Evolutionary conservation across 2,329 filamentous ascomycete genomes (phyloP).

Genomic region (Penicillium sp.): DNA sequence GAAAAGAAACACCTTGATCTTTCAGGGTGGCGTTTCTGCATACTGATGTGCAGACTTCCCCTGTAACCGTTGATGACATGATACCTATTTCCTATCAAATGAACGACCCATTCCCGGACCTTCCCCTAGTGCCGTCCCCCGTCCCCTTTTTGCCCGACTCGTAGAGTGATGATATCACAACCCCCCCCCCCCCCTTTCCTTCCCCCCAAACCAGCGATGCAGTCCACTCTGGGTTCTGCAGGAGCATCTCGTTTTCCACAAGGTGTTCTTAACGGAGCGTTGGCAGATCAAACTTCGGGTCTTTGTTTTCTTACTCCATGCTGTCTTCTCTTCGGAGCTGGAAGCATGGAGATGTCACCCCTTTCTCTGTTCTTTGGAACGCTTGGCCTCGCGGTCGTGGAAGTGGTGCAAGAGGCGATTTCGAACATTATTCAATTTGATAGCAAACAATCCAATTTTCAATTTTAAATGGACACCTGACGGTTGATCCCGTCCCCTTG

Average conservation of each 20-base stretch:
- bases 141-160: neutral
- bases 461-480: neutral
- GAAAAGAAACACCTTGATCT: constrained; percentile 7
- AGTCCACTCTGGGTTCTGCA: constrained; percentile 68
- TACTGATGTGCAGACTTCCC: constrained; percentile 22
- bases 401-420: constrained; percentile 17
- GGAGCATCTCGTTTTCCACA: constrained; percentile 65
- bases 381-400: constrained; percentile 16
- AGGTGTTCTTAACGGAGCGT: constrained; percentile 78
- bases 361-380: constrained; percentile 12
- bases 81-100: constrained; percentile 24
- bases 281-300: constrained; percentile 59
- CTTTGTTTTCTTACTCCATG: constrained; percentile 24
- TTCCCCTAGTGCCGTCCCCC: neutral
- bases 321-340: constrained; percentile 16
- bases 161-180: constrained; percentile 12
- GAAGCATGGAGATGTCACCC: constrained; percentile 6
- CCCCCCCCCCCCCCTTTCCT: neutral
- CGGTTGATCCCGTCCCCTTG: neutral
- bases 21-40: constrained; percentile 20
- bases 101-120: constrained; percentile 5
- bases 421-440: constrained; percentile 10
- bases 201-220: constrained; percentile 63
- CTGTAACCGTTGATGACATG: constrained; percentile 23
- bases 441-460: constrained; percentile 3